Evolutionary conservation across 306 rosid species (phyloP), one percentile per base, ranked within the genome.

Genomic region (Cicer arietinum): DNA sequence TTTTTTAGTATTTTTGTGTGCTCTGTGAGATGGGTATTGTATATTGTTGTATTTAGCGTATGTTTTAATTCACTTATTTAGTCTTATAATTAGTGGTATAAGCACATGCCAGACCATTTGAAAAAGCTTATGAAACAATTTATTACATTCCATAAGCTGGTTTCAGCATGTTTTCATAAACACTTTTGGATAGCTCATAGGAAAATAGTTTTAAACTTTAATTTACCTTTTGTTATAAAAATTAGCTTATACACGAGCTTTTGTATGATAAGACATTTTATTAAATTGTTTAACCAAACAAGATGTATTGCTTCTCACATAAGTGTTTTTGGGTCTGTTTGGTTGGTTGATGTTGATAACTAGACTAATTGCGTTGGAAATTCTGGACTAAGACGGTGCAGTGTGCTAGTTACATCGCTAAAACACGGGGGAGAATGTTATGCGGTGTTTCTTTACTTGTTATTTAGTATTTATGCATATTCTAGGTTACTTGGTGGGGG

Each of bases 401-500:
- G 41, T 62, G 47, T 18, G 13, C 22, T 60, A 61, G 50, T 47
- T 35, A 45, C 13, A 60, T 35, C 45, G 13, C 45, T 59, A 10
- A 8, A 7, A 54, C 18, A 51, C 13, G 61, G 41, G 75, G 57
- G 51, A 58, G 16, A 48, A 43, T 48, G n/a, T 14, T 18, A 30
- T 52, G 52, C 20, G 6, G 17, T 78, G 71, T 40, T 51, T 35
- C 56, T 8, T 18, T 50, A 18, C 16, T 64, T 50, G 46, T 12
- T 57, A 72, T 14, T 13, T 35, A 5, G 18, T 37, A 69, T 40
- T 20, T 44, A 25, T 73, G 78, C 69, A 59, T 60, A 17, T 58
- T 35, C 17, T 58, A 43, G 57, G 57, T 42, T 16, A 20, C 17
- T 69, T 40, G 62, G 74, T 51, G 74, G 74, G 57, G 13, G 39